Percentiles rank a stretch among this genome's conserved stretches.
Evolutionary conservation across 139 green algal species (phyloP).

Genomic region (Chlamydomonas schloesseri): DNA sequence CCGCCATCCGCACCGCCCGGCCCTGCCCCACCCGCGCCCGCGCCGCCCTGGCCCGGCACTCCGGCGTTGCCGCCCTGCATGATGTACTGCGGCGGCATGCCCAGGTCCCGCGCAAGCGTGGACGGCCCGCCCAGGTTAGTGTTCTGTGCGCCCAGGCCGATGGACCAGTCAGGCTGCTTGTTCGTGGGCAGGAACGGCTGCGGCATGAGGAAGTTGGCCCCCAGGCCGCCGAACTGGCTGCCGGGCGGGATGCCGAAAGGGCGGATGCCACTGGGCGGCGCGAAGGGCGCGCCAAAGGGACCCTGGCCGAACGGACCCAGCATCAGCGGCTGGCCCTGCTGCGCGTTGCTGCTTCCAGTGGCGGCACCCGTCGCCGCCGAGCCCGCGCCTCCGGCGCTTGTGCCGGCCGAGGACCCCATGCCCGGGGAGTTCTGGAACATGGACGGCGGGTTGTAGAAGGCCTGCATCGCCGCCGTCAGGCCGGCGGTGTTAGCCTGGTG

Average conservation of each 20-base stretch:
- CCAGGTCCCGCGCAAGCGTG: conserved; percentile 5
- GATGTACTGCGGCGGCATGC: conserved; percentile 28
- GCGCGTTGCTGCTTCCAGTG: not conserved
- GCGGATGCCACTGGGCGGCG: conserved; percentile 7
- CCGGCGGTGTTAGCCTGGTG: not conserved
- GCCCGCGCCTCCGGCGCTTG: not conserved
- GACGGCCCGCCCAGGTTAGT: conserved; percentile 3
- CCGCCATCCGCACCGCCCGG: not conserved
- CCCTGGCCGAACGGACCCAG: not conserved
- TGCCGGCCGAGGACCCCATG: not conserved
- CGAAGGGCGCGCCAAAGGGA: conserved; percentile 19
- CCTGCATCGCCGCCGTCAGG: conserved; percentile 3
- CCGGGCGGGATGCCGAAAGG: conserved; percentile 17
- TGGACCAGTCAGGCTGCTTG: conserved; percentile 67
- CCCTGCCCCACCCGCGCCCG: too few relatives aligned
- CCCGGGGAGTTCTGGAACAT: not conserved
- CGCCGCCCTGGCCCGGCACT: not conserved
- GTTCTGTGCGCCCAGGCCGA: conserved; percentile 35
- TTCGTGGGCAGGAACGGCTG: conserved; percentile 62
- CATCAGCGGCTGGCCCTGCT: conserved; percentile 25
- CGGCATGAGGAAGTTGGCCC: conserved; percentile 42
- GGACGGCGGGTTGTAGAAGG: conserved; percentile 14
- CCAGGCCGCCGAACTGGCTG: conserved; percentile 47
- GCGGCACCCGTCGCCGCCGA: not conserved
- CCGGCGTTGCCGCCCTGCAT: not conserved